Conservation (phyloP, 331 rosid species). For the Arachis monticola region DNA sequence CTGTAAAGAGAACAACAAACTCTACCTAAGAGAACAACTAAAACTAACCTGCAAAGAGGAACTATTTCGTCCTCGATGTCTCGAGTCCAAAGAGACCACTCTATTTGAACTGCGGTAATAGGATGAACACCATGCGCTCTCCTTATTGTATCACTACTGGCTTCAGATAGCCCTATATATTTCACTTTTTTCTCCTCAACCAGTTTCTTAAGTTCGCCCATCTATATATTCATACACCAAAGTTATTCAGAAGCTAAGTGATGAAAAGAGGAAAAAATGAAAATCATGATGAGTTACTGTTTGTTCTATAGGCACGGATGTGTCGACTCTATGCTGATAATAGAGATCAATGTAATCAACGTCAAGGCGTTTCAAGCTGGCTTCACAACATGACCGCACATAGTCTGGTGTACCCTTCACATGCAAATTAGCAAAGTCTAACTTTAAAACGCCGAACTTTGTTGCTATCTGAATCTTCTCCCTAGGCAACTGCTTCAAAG, state of each 20-base stretch:
- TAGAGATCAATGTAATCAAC: slow-evolving; percentile 54
- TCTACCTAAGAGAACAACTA: too few relatives aligned
- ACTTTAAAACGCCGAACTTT: slow-evolving; percentile 44
- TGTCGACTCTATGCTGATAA: slow-evolving; percentile 56
- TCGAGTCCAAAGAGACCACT: slow-evolving; percentile 58
- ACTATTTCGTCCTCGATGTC: slow-evolving; percentile 1
- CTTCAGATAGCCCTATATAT: slow-evolving; percentile 54
- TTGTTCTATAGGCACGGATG: slow-evolving; percentile 53
- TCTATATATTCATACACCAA: slow-evolving; percentile 32
- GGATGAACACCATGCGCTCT: slow-evolving; percentile 68
- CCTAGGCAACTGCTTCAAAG: slow-evolving; percentile 51
- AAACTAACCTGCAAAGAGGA: slow-evolving; percentile 25
- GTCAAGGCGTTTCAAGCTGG: slow-evolving; percentile 50
- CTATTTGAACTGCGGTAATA: slow-evolving; percentile 58
- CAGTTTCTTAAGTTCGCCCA: slow-evolving; percentile 61
- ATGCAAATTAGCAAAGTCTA: neutral
- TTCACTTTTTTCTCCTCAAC: slow-evolving; percentile 23
- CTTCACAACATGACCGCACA: slow-evolving; percentile 47
- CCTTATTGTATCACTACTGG: slow-evolving; percentile 56
- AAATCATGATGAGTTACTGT: slow-evolving; percentile 24
- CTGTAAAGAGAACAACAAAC: too few relatives aligned
- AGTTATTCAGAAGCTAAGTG: neutral
- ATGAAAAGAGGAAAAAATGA: too few relatives aligned
- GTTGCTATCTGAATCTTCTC: slow-evolving; percentile 52
- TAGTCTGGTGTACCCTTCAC: slow-evolving; percentile 41